phyloP scores from a whole-genome alignment of 2,329 filamentous ascomycete genomes.

The Madurella mycetomatis region DNA sequence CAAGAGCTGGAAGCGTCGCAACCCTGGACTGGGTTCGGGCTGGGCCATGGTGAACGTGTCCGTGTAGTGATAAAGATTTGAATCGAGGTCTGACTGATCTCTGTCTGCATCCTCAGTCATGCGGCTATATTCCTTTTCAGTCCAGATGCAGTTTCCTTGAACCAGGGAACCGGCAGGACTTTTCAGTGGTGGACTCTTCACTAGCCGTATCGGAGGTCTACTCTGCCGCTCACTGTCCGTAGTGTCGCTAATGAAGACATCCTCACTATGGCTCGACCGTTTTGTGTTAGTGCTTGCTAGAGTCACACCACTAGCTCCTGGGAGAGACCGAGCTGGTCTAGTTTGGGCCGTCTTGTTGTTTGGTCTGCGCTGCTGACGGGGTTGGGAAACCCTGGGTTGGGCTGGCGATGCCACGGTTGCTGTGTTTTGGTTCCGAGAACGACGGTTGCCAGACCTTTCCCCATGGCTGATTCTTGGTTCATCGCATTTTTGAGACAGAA shows the following conservation, averaged over 20 bases:
- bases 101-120: too few relatives aligned
- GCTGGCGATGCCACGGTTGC: not conserved
- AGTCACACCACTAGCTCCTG: not conserved
- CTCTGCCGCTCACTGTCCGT: conserved; percentile 5
- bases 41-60: not conserved
- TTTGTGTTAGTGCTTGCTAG: not conserved
- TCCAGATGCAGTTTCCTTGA: not conserved
- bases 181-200: not conserved
- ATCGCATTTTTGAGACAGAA: not conserved
- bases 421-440: not conserved
- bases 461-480: not conserved
- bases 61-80: not conserved
- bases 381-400: not conserved
- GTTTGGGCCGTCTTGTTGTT: not conserved
- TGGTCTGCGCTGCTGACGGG: not conserved
- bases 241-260: conserved; percentile 6
- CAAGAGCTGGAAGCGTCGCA: not conserved
- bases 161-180: not conserved
- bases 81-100: not conserved
- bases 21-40: too few relatives aligned
- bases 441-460: not conserved
- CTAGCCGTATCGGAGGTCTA: conserved; percentile 2
- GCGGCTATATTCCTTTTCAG: too few relatives aligned
- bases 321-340: not conserved
- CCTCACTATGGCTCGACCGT: not conserved